Base-by-base conservation (phyloP, 306 rosid genomes). In the Sesbania bispinosa region DNA sequence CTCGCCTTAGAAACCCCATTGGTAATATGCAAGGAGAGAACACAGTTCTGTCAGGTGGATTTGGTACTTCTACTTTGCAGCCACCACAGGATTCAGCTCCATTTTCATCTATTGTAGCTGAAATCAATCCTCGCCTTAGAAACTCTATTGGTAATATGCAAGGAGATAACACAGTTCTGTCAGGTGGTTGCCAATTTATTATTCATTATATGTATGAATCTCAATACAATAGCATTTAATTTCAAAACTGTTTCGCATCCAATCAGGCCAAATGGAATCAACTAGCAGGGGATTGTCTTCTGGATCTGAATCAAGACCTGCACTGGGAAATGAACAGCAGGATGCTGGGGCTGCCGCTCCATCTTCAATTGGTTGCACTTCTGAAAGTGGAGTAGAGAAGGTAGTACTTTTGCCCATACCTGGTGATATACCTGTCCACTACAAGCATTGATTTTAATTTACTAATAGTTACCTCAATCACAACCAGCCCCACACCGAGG, bases 41-140 rank as follows among this genome's bases (percentile, higher is more conserved):
- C 79, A 4, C 58, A 24, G 81, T 41, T 79, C 80, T n/a, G n/a
- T n/a, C n/a, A n/a, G n/a, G n/a, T 50, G 86, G 83, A 42, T 73
- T 82, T 54, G 84, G 87, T 76, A 79, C 74, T 80, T 77, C 97
- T 67, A 79, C 80, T 18, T 79, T 94, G 47, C 90, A 77, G 72
- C 88, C 79, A 3, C 73, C 86, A 59, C 60, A 86, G 24, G 86
- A 78, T 70, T 82, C 95, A 62, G 81, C 73, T 69, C 67, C 91
- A 23, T 62, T 84, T 53, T 81, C 96, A 11, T 84, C 96, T 74
- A 82, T 81, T 58, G 41, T 84, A 36, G 82, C 85, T 73, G 96
- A 82, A 59, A 73, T 84, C 50, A 62, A 79, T 76, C 83, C 95
- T 35, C 90, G 79, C 15, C 38, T 87, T 78, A 77, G 88, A 70